phyloP scores from a whole-genome alignment of 2,329 filamentous ascomycete genomes.

The Remersonia thermophila region DNA sequence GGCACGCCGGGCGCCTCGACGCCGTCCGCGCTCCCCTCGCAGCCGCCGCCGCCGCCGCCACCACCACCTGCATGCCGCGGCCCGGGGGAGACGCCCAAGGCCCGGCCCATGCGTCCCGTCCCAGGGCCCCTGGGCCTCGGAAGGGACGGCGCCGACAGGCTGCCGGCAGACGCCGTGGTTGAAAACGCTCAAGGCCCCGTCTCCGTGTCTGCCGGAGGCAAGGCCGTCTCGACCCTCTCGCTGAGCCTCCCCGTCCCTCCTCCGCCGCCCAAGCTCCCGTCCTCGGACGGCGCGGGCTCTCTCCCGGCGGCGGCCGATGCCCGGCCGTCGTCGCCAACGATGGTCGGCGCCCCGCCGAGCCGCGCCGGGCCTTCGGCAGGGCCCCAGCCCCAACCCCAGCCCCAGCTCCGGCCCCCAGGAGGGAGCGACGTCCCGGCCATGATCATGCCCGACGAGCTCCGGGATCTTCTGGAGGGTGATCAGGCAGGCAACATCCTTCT shows the following conservation, averaged over 20 bases:
- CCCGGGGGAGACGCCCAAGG: no score
- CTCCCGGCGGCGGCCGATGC: conserved; percentile 34
- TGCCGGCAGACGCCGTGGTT: conserved; percentile 22
- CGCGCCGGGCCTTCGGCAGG: no score
- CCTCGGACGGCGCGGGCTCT: conserved; percentile 18
- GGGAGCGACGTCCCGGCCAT: conserved; percentile 30
- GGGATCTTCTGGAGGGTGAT: conserved; percentile 38
- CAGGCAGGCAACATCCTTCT: conserved; percentile 44
- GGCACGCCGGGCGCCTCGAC: no score
- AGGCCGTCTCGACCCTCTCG: conserved; percentile 39
- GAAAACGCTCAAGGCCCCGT: conserved; percentile 33
- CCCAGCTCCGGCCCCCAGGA: no score
- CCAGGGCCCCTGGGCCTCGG: no score
- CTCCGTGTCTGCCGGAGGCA: conserved; percentile 42
- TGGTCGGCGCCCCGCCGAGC: conserved; percentile 26
- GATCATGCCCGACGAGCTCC: conserved; percentile 42
- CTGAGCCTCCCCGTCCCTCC: conserved; percentile 29
- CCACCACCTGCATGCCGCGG: no score
- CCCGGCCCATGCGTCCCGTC: no score
- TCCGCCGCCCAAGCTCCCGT: conserved; percentile 26
- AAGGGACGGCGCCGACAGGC: no score
- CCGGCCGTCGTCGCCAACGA: conserved; percentile 41
- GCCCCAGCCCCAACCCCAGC: no score
- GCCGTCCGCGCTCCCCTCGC: no score
- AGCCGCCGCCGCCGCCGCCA: no score